Conservation (phyloP, 345 rosid species). For the Aquilaria malaccensis region DNA sequence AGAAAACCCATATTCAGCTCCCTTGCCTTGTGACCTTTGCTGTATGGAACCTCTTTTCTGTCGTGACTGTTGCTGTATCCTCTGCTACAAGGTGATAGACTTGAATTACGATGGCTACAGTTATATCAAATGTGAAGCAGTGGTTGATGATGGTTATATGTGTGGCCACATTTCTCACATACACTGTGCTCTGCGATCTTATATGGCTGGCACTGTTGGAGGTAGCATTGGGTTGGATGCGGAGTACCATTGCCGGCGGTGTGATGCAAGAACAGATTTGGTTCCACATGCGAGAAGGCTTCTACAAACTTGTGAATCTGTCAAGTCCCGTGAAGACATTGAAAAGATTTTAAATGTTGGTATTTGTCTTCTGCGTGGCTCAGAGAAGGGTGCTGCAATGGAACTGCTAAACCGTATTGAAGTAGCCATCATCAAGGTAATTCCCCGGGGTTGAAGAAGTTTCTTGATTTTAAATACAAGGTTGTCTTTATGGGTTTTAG, state of each 20-base stretch:
- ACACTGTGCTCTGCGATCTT: conserved; percentile 73
- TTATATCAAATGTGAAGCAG: conserved; percentile 66
- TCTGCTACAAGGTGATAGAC: conserved; percentile 56
- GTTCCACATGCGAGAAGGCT: conserved; percentile 53
- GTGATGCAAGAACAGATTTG: conserved; percentile 64
- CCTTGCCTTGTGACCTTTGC: conserved; percentile 78
- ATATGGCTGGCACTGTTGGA: conserved; percentile 83
- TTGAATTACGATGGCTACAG: conserved; percentile 50
- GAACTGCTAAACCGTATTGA: conserved; percentile 41
- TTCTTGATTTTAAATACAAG: conserved; percentile 9
- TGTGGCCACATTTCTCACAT: conserved; percentile 91
- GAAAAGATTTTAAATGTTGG: conserved; percentile 59
- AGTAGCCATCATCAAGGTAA: conserved; percentile 56
- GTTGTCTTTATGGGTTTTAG: conserved; percentile 5
- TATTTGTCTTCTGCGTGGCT: conserved; percentile 50
- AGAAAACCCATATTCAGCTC: conserved; percentile 20
- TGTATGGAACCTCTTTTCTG: conserved; percentile 70
- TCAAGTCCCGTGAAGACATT: conserved; percentile 40
- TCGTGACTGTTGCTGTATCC: conserved; percentile 77
- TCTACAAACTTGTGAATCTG: conserved; percentile 45
- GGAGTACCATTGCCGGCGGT: conserved; percentile 78
- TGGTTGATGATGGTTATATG: conserved; percentile 33
- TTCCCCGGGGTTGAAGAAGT: neutral
- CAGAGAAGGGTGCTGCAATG: conserved; percentile 44
- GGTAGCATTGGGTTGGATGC: conserved; percentile 88